A percentile compares a stretch with the other conserved stretches of the same genome.
These are phyloP conservation scores for Corinectria fuckeliana DNA, from an alignment of 2,329 filamentous ascomycete genomes.

Conservation along the genomic window DNA sequence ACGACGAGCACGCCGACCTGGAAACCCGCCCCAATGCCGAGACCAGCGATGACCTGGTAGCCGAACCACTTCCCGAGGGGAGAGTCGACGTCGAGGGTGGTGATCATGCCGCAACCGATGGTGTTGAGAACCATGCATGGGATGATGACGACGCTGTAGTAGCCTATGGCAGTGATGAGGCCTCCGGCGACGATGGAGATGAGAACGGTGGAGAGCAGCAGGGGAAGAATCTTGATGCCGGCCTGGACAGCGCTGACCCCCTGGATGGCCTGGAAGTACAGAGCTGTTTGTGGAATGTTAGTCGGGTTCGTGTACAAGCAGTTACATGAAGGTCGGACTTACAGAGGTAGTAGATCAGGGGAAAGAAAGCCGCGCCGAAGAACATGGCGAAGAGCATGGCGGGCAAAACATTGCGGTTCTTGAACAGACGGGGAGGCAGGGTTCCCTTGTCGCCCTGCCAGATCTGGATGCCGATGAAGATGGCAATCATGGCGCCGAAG, in stretches of 20 bases:
- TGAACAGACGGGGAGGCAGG: conserved; percentile 54
- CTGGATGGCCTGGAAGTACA: conserved; percentile 62
- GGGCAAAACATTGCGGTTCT: conserved; percentile 48
- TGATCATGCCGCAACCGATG: conserved; percentile 61
- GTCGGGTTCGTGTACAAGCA: neutral
- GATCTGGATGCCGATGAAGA: conserved; percentile 57
- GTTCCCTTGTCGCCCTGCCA: conserved; percentile 52
- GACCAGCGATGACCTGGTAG: conserved; percentile 62
- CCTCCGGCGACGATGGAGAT: conserved; percentile 53
- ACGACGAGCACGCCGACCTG: conserved; percentile 57
- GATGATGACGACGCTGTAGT: conserved; percentile 50
- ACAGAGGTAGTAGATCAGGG: conserved; percentile 61
- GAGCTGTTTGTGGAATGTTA: conserved; percentile 41
- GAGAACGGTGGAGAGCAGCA: conserved; percentile 58
- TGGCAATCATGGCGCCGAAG: conserved; percentile 50
- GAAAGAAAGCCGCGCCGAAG: conserved; percentile 59
- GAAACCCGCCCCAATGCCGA: conserved; percentile 59
- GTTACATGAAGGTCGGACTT: conserved; percentile 28
- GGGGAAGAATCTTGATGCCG: conserved; percentile 61
- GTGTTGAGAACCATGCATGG: conserved; percentile 49
- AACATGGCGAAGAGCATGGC: conserved; percentile 55
- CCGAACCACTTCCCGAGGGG: conserved; percentile 60
- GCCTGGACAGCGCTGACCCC: conserved; percentile 59
- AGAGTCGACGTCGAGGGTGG: conserved; percentile 57
- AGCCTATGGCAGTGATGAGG: conserved; percentile 51